These are phyloP conservation scores for Daphne laureola DNA, from an alignment of 441 rosid species.

Conservation along the genomic window DNA sequence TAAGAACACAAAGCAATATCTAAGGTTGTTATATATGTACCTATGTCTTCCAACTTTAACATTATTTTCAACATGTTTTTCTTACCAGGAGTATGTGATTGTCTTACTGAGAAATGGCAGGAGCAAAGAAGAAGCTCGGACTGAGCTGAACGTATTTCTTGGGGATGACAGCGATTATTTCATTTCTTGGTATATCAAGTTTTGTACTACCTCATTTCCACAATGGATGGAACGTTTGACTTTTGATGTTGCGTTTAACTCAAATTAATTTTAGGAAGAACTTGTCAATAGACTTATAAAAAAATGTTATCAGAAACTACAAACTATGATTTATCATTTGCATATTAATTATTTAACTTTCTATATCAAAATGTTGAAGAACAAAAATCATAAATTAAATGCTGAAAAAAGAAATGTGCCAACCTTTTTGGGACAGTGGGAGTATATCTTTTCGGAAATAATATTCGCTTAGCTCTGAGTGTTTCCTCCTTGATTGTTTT, in stretches of 20 bases:
- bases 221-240: not conserved
- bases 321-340: no score
- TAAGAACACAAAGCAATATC: not conserved
- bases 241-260: no score
- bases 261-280: not conserved
- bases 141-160: conserved; percentile 79
- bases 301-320: no score
- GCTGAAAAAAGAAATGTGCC: no score
- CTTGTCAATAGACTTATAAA: not conserved
- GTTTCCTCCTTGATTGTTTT: not conserved
- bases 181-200: conserved; percentile 60
- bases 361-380: no score
- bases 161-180: conserved; percentile 90
- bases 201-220: conserved; percentile 2
- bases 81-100: conserved; percentile 83
- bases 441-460: no score
- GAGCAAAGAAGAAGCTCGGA: conserved; percentile 77
- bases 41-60: not conserved
- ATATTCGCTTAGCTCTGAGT: conserved; percentile 5
- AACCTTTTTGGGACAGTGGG: no score
- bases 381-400: no score
- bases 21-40: not conserved
- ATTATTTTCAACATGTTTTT: conserved; percentile 8
- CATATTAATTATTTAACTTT: no score
- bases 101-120: conserved; percentile 89